Percentiles rank a stretch among this genome's conserved stretches.
phyloP scores from a whole-genome alignment of 2,329 filamentous ascomycete genomes.

The Cephalotrichum gorgonifer region DNA sequence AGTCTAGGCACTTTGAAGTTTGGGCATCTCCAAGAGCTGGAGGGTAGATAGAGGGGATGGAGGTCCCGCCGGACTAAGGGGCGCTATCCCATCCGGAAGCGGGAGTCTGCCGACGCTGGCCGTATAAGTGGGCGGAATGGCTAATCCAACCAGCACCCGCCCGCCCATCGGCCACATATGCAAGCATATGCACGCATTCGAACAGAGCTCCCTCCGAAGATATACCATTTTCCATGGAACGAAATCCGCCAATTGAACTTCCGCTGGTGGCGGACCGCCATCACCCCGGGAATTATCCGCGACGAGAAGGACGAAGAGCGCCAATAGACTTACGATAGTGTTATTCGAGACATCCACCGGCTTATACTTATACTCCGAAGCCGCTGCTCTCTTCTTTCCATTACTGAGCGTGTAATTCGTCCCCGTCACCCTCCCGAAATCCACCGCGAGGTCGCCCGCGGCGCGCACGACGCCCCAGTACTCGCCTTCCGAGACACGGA shows the following conservation, averaged over 20 bases:
- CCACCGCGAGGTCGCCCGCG: constrained; percentile 54
- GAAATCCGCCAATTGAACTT: no score
- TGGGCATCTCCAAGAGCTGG: neutral
- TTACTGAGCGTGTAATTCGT: constrained; percentile 51
- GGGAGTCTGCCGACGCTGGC: neutral
- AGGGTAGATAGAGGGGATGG: neutral
- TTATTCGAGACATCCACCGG: constrained; percentile 36
- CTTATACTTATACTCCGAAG: constrained; percentile 29
- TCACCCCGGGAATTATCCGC: neutral
- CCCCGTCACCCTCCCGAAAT: constrained; percentile 63
- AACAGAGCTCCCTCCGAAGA: no score
- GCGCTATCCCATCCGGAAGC: neutral
- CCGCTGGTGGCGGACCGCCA: no score
- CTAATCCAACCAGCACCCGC: neutral
- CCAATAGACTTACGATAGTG: constrained; percentile 29
- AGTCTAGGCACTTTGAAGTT: neutral
- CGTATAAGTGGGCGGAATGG: neutral
- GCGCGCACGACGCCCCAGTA: constrained; percentile 60
- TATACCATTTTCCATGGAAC: no score
- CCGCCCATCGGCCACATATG: no score
- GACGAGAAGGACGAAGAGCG: neutral
- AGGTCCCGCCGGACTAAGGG: no score
- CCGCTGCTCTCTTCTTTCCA: constrained; percentile 22
- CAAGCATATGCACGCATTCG: no score
- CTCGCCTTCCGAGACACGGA: constrained; percentile 47